phyloP scores from a whole-genome alignment of 352 stramenopile genomes.

The Phytopythium kandeliae region DNA sequence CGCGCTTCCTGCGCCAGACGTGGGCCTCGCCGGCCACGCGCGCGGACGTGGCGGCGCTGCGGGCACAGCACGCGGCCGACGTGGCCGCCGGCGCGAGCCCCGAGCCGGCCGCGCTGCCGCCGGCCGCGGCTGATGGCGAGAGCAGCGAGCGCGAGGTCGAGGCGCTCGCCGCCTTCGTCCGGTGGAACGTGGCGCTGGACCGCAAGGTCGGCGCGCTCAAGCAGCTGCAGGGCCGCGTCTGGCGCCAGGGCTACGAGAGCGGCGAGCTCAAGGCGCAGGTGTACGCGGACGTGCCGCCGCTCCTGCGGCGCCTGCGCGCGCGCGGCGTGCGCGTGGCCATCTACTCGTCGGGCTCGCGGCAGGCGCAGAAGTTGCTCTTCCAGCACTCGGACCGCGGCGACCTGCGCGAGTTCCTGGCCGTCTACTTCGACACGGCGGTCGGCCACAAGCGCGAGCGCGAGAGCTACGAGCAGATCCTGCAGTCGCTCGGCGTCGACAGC shows the following conservation, averaged over 20 bases:
- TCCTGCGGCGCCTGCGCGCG: conserved; percentile 73
- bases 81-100: conserved; percentile 4
- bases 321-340: conserved; percentile 85
- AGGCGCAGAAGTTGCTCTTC: conserved; percentile 86
- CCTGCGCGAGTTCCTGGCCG: conserved; percentile 57
- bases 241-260: conserved; percentile 82
- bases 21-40: conserved; percentile 51
- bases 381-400: conserved; percentile 81
- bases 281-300: conserved; percentile 88
- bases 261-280: conserved; percentile 87
- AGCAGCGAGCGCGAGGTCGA: conserved; percentile 23
- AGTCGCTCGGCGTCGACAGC: conserved; percentile 75
- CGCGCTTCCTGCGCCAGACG: conserved; percentile 46
- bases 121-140: neutral
- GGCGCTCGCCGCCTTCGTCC: conserved; percentile 45
- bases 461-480: conserved; percentile 81
- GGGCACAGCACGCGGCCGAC: conserved; percentile 41
- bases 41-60: conserved; percentile 37
- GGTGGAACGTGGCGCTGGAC: conserved; percentile 69
- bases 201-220: conserved; percentile 89
- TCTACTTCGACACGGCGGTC: conserved; percentile 85
- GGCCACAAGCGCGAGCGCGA: conserved; percentile 69
- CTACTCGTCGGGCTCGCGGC: conserved; percentile 91
- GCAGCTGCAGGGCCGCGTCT: conserved; percentile 88
- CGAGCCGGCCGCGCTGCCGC: conserved; percentile 19